Conservation (phyloP, 805 yeast genomes). For the Pichia deserticola region DNA sequence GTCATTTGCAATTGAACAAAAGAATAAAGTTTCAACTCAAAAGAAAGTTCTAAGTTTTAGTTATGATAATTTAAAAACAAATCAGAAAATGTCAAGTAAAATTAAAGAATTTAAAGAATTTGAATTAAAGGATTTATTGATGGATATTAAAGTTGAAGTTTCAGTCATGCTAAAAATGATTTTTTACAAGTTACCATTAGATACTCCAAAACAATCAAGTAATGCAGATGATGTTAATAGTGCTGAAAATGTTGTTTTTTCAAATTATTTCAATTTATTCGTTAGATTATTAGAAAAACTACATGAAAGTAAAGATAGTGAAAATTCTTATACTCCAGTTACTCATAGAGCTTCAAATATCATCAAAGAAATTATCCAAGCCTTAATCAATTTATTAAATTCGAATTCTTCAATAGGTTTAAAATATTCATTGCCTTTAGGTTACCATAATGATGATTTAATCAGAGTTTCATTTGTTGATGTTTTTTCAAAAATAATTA, state of each 20-base stretch:
- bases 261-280: slow-evolving; percentile 57
- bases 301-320: slow-evolving; percentile 18
- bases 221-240: slow-evolving; percentile 18
- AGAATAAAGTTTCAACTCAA: neutral
- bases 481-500: slow-evolving; percentile 63
- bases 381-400: slow-evolving; percentile 61
- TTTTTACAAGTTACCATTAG: slow-evolving; percentile 50
- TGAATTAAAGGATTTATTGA: slow-evolving; percentile 24
- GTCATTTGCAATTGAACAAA: slow-evolving; percentile 25
- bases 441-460: slow-evolving; percentile 59
- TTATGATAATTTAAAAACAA: neutral
- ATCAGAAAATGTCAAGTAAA: slow-evolving; percentile 7
- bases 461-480: slow-evolving; percentile 68
- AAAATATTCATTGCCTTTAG: slow-evolving; percentile 68
- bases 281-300: slow-evolving; percentile 46
- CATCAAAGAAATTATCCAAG: slow-evolving; percentile 55
- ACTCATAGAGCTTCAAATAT: slow-evolving; percentile 51
- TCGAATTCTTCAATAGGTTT: slow-evolving; percentile 74
- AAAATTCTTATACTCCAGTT: slow-evolving; percentile 15
- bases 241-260: slow-evolving; percentile 47
- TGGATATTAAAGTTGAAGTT: slow-evolving; percentile 38
- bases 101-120: slow-evolving; percentile 16
- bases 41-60: slow-evolving; percentile 2
- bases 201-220: slow-evolving; percentile 43
- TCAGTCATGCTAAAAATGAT: slow-evolving; percentile 50